Percentiles rank a stretch among this genome's conserved stretches.
These are phyloP conservation scores for Saccharomyces uvarum DNA, from an alignment of 1,139 yeast species.

Conservation along the genomic window DNA sequence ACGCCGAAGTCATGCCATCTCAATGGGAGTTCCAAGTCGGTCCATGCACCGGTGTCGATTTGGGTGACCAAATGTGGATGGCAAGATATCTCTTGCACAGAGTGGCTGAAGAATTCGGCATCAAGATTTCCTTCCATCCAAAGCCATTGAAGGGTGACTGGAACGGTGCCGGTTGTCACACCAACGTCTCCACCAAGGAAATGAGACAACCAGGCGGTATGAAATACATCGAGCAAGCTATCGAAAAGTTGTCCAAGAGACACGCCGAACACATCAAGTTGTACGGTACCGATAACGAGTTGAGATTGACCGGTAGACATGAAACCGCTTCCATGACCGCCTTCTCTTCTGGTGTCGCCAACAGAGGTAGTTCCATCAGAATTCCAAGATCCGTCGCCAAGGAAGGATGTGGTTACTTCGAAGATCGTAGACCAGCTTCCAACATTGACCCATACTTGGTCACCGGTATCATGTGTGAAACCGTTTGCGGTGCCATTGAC, in stretches of 20 bases:
- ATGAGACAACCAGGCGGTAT: conserved; percentile 97
- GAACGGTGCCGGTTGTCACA: conserved; percentile 99
- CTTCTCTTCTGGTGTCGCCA: conserved; percentile 96
- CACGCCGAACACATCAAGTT: conserved; percentile 93
- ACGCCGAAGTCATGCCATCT: conserved; percentile 99
- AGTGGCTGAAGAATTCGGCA: conserved; percentile 97
- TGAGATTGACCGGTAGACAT: conserved; percentile 94
- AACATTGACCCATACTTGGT: conserved; percentile 98
- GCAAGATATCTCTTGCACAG: conserved; percentile 89
- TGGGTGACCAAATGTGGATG: conserved; percentile 97
- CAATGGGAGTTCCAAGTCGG: conserved; percentile 99
- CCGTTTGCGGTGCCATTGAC: conserved; percentile 89
- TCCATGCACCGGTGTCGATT: conserved; percentile 87
- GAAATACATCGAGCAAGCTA: conserved; percentile 85
- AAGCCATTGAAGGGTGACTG: conserved; percentile 98
- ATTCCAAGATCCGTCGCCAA: conserved; percentile 97
- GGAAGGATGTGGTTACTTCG: conserved; percentile 97
- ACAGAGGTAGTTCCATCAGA: conserved; percentile 98
- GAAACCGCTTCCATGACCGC: conserved; percentile 92
- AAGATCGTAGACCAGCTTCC: conserved; percentile 99
- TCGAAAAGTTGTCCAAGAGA: conserved; percentile 89
- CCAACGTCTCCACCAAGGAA: conserved; percentile 85
- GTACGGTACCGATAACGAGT: conserved; percentile 91
- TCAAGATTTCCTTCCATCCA: conserved; percentile 97
- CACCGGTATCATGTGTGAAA: conserved; percentile 96